A percentile compares a stretch with the other conserved stretches of the same genome.
phyloP scores from a whole-genome alignment of 1,284 basidiomycete species.

The Pholiota adiposa region DNA sequence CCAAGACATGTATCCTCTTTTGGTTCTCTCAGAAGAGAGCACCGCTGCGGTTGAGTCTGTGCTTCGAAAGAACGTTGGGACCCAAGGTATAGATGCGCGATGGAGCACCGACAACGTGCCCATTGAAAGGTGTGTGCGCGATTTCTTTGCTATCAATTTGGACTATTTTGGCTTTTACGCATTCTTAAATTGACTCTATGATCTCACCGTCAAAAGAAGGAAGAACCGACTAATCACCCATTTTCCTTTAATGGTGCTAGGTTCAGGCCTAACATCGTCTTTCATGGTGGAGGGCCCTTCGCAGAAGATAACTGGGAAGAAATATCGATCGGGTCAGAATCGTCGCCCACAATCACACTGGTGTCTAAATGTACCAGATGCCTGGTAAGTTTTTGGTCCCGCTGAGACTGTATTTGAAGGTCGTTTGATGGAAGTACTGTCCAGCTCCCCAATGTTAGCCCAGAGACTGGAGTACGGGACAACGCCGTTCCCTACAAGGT shows the following conservation, averaged over 20 bases:
- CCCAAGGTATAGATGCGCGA: slow-evolving; percentile 57
- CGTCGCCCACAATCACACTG: slow-evolving; percentile 50
- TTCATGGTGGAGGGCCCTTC: slow-evolving; percentile 57
- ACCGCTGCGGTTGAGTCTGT: slow-evolving; percentile 51
- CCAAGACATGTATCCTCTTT: slow-evolving; percentile 75
- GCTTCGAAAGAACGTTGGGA: slow-evolving; percentile 51
- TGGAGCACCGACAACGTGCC: slow-evolving; percentile 60
- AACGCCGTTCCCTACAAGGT: slow-evolving; percentile 75
- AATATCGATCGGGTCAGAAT: slow-evolving; percentile 49
- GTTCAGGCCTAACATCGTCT: slow-evolving; percentile 75
- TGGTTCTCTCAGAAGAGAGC: slow-evolving; percentile 70
- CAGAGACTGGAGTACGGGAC: slow-evolving; percentile 66
- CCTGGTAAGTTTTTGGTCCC: slow-evolving; percentile 54
- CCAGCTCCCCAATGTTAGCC: slow-evolving; percentile 75
- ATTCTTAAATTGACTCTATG: background rate
- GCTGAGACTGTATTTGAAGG: background rate
- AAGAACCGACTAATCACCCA: slow-evolving; percentile 20
- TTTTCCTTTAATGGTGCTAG: slow-evolving; percentile 35
- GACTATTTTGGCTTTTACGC: background rate
- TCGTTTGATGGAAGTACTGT: background rate
- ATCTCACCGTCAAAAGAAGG: slow-evolving; percentile 2
- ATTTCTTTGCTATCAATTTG: slow-evolving; percentile 2
- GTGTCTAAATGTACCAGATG: slow-evolving; percentile 74
- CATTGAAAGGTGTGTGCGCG: slow-evolving; percentile 58
- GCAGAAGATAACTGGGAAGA: slow-evolving; percentile 59